Evolutionary conservation across 2,329 filamentous ascomycete genomes (phyloP), one percentile per base, ranked within the genome.

Genomic region (Tolypocladium tundrense): DNA sequence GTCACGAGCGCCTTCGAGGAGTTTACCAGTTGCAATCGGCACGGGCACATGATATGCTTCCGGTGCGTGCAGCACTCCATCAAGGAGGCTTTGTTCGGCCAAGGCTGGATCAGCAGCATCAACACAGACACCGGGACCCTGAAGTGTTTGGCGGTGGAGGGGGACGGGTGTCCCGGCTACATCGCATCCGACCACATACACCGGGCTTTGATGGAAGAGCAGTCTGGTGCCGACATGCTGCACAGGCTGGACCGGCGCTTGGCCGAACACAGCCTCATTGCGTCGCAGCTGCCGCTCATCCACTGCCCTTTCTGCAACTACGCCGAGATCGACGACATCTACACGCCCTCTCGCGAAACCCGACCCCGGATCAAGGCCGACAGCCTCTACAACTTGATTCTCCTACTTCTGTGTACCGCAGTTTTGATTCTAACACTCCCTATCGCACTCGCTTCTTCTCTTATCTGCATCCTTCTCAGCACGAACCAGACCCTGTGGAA

Each of bases 231-330:
- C 56, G 88, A 94, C 65, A 83, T 88, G 7, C 79, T 92, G 65
- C 79, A 79, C 60, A 88, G 87, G 67, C 84, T 97, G 41, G 88
- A 96, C 67, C 86, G 89, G 63, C 86, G 91, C 37, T 79, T 95
- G 31, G 87, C 88, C 3, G 87, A 88, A 59, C 89, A 96, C 64
- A 84, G 80, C 24, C 80, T 99, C 1, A 73, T 88, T 33, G 86
- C 88, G 58, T 89, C 88, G 31, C 81, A 84, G 27, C 73, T 96
- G 8, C 87, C 88, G 3, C 81, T 97, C 1, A 79, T 94, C 53
- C 86, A 87, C 43, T 97, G 94, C 66, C 91, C 92, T 0, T 97
- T 95, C 69, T 99, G 93, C 77, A 81, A 80, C 63, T 99, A 97
- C 68, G 91, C 91, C 39, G 94, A 97, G 75, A 80, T 91, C 33